Evolutionary conservation across 345 rosid species (phyloP).

Genomic region (Excoecaria cochinchinensis): DNA sequence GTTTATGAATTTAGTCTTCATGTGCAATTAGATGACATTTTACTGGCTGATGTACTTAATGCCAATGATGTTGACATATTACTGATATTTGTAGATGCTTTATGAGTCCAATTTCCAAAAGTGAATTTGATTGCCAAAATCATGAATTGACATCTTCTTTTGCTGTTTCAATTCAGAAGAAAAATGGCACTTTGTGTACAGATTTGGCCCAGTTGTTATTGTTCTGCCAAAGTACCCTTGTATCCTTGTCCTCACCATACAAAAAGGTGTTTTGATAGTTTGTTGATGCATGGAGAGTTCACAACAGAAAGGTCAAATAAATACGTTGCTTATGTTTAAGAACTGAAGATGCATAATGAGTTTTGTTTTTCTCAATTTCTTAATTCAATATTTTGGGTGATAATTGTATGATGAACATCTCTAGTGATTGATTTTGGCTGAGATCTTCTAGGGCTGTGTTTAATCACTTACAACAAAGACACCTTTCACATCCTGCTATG

Average conservation of each 20-base stretch:
- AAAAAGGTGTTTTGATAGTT: constrained; percentile 3
- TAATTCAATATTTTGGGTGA: not conserved
- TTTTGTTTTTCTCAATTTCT: not conserved
- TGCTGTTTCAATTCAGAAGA: not conserved
- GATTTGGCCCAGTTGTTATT: not conserved
- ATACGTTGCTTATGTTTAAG: not conserved
- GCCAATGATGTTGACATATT: not conserved
- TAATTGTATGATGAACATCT: not conserved
- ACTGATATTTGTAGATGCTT: not conserved
- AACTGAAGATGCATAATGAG: not conserved
- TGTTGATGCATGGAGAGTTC: not conserved
- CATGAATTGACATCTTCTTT: not conserved
- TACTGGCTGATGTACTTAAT: not conserved
- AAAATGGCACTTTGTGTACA: not conserved
- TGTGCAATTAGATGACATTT: constrained; percentile 1
- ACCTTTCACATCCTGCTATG: not conserved
- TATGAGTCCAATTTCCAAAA: not conserved
- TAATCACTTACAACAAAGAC: not conserved
- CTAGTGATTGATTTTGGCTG: not conserved
- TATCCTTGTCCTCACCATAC: not conserved
- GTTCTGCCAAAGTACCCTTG: too few species aligned
- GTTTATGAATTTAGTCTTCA: not conserved
- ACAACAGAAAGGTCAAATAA: not conserved
- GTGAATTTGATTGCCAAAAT: not conserved
- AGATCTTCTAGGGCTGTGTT: not conserved